These are phyloP conservation scores for Rhynchospora pubera DNA, from an alignment of 176 grass and related monocot species.

Conservation along the genomic window DNA sequence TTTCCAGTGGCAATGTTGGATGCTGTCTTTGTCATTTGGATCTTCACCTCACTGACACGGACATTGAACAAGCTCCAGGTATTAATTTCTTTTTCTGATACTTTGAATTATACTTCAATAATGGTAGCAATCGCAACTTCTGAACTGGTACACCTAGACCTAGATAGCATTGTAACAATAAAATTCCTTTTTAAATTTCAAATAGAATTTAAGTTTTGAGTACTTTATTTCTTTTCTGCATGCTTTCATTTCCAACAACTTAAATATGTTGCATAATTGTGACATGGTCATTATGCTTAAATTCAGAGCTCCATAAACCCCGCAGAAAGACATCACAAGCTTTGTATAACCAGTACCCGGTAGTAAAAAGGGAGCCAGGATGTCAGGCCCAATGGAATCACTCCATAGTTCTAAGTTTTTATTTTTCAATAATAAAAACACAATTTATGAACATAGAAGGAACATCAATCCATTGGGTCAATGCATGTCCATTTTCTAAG, in stretches of 20 bases:
- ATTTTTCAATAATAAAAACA: neutral
- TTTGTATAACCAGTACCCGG: neutral
- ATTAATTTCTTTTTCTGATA: conserved; percentile 4
- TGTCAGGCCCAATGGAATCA: neutral
- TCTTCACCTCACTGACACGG: conserved; percentile 45
- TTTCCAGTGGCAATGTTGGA: conserved; percentile 49
- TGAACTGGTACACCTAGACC: neutral
- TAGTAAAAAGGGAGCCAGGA: neutral
- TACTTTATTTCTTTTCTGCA: neutral
- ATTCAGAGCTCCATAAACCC: too few relatives aligned
- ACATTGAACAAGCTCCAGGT: conserved; percentile 68
- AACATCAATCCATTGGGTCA: too few relatives aligned
- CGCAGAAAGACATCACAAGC: too few relatives aligned
- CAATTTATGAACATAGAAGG: neutral
- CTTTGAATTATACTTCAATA: neutral
- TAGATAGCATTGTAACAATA: neutral
- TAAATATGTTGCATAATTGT: too few relatives aligned
- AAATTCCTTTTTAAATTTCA: neutral
- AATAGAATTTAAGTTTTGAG: neutral
- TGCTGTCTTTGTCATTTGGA: conserved; percentile 70
- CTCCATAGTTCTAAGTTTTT: neutral
- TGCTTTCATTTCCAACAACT: neutral
- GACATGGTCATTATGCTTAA: too few relatives aligned
- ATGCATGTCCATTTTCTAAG: neutral
- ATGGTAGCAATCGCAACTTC: neutral